A percentile compares a stretch with the other conserved stretches of the same genome.
phyloP scores from a whole-genome alignment of 345 rosid genomes.

The Linum usitatissimum region DNA sequence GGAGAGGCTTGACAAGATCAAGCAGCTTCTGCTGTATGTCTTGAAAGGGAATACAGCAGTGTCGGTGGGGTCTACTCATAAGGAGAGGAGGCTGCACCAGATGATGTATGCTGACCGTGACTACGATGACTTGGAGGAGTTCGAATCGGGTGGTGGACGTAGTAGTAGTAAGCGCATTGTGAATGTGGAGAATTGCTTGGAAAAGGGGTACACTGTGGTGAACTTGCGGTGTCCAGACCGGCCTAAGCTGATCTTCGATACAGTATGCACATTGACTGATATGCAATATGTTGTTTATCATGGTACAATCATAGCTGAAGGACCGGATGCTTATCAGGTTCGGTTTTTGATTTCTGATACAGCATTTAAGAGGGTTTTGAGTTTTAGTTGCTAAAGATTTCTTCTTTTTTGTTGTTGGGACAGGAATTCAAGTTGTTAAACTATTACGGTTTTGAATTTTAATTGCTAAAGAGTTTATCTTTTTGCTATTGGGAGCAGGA shows the following conservation, averaged over 20 bases:
- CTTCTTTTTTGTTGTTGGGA: background rate
- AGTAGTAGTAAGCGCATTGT: constrained; percentile 35
- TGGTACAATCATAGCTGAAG: constrained; percentile 62
- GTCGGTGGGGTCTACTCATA: constrained; percentile 58
- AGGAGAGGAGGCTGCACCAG: constrained; percentile 67
- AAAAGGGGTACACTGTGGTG: constrained; percentile 67
- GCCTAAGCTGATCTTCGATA: constrained; percentile 65
- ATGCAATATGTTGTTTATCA: constrained; percentile 75
- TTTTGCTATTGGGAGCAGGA: constrained; percentile 35
- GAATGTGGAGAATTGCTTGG: constrained; percentile 49
- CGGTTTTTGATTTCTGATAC: background rate
- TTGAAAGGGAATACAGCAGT: constrained; percentile 66
- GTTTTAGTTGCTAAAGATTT: background rate
- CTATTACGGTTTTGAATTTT: background rate
- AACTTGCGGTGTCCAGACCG: constrained; percentile 59
- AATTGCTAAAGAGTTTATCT: background rate
- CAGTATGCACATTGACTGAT: constrained; percentile 72
- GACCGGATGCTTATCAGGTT: constrained; percentile 75
- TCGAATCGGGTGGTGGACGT: constrained; percentile 28
- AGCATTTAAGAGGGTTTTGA: background rate
- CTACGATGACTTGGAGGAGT: constrained; percentile 31
- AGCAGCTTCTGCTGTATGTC: constrained; percentile 51
- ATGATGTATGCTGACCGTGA: constrained; percentile 87
- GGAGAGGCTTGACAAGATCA: constrained; percentile 42
- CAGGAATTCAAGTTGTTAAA: constrained; percentile 17